A percentile compares a stretch with the other conserved stretches of the same genome.
Evolutionary conservation across 441 rosid species (phyloP).

Genomic region (Erodium chrysanthum): DNA sequence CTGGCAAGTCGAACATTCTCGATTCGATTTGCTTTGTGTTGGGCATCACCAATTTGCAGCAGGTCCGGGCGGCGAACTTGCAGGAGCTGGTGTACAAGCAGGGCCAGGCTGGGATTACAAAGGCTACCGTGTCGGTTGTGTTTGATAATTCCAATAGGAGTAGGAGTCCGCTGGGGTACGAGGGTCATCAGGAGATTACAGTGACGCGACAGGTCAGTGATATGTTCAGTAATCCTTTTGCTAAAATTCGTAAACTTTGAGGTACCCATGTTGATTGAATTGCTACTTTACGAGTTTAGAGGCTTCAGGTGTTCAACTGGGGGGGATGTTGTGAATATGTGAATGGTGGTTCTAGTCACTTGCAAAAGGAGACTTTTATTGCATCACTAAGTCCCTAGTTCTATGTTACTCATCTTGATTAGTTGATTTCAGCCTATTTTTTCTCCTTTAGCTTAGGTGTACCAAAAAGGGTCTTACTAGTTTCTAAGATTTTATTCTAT

Average conservation of each 20-base stretch:
- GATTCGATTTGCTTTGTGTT: conserved; percentile 94
- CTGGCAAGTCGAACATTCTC: conserved; percentile 94
- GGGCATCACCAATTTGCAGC: conserved; percentile 94
- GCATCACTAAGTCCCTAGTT: background rate
- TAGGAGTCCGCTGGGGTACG: conserved; percentile 83
- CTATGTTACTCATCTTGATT: background rate
- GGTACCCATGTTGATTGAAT: background rate
- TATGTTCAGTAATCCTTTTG: background rate
- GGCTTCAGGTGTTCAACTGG: background rate
- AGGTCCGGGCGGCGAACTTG: conserved; percentile 89
- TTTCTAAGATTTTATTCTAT: background rate
- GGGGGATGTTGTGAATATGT: background rate
- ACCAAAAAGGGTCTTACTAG: background rate
- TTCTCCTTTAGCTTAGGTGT: background rate
- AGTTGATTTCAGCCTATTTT: background rate
- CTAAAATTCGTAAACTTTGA: background rate
- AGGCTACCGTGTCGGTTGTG: conserved; percentile 80
- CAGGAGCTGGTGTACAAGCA: conserved; percentile 99
- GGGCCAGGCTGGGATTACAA: conserved; percentile 97
- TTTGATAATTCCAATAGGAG: conserved; percentile 72
- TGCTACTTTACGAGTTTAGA: background rate
- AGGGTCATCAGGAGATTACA: conserved; percentile 72
- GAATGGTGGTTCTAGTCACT: background rate
- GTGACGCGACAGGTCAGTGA: conserved; percentile 72
- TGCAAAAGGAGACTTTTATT: background rate